phyloP scores from a whole-genome alignment of 2,329 filamentous ascomycete genomes.

The Colletotrichum theobromicola region DNA sequence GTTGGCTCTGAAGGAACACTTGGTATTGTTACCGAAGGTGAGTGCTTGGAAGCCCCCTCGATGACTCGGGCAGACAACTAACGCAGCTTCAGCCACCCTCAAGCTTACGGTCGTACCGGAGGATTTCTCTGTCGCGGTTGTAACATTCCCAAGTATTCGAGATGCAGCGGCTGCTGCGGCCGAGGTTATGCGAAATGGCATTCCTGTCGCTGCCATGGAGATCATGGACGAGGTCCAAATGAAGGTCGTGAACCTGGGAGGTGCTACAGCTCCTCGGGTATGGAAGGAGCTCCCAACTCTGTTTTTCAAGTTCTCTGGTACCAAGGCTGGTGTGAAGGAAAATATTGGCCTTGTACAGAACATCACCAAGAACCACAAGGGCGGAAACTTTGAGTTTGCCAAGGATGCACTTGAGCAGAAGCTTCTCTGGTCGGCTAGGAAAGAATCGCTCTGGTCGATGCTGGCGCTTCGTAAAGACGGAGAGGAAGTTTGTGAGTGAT shows the following conservation, averaged over 20 bases:
- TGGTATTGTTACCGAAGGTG: constrained; percentile 77
- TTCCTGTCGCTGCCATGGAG: constrained; percentile 80
- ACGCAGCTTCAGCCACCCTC: constrained; percentile 62
- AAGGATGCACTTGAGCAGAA: constrained; percentile 73
- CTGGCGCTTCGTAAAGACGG: constrained; percentile 69
- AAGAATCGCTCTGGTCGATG: constrained; percentile 86
- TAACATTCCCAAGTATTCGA: constrained; percentile 78
- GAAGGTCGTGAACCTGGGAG: constrained; percentile 78
- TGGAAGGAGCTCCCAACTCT: constrained; percentile 81
- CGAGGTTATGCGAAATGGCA: constrained; percentile 75
- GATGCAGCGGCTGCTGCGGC: constrained; percentile 78
- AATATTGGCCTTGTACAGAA: constrained; percentile 73
- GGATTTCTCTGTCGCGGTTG: constrained; percentile 78
- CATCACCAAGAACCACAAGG: constrained; percentile 70
- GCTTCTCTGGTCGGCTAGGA: constrained; percentile 80
- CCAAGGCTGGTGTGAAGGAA: constrained; percentile 77
- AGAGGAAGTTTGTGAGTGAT: constrained; percentile 72
- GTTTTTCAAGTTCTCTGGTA: constrained; percentile 88
- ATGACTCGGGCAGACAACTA: background rate
- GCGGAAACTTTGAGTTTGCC: constrained; percentile 78
- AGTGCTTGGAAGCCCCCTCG: background rate
- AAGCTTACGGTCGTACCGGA: constrained; percentile 81
- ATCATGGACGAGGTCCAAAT: constrained; percentile 91
- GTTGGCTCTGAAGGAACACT: constrained; percentile 84
- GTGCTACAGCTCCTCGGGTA: constrained; percentile 68